A percentile compares a stretch with the other conserved stretches of the same genome.
Conservation (phyloP, 2,329 filamentous ascomycete species). For the Zasmidium citrigriseum region DNA sequence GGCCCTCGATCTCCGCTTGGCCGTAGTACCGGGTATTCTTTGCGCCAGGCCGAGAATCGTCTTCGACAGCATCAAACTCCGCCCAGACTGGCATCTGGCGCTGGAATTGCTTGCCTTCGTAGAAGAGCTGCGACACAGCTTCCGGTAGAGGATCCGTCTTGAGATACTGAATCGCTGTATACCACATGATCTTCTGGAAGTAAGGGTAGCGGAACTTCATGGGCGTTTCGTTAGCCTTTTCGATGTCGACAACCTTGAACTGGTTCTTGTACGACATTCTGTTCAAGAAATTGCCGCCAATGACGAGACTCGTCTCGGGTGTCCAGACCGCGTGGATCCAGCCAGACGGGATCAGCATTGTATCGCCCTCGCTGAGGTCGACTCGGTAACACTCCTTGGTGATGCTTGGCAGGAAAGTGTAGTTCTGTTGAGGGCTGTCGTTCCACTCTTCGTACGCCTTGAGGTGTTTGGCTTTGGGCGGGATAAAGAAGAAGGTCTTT, state of each 20-base stretch:
- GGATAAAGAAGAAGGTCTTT: conserved; percentile 73
- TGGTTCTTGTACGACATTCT: conserved; percentile 67
- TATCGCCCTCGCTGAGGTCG: conserved; percentile 66
- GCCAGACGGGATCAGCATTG: conserved; percentile 69
- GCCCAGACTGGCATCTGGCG: conserved; percentile 59
- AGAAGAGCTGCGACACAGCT: conserved; percentile 56
- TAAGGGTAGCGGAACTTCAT: conserved; percentile 67
- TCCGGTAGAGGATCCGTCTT: conserved; percentile 64
- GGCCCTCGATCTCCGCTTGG: conserved; percentile 61
- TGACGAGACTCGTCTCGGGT: conserved; percentile 67
- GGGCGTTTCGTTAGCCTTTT: conserved; percentile 67
- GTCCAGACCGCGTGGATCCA: conserved; percentile 76
- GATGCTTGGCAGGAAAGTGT: conserved; percentile 64
- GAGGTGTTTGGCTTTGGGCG: conserved; percentile 66
- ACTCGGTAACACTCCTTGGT: conserved; percentile 68
- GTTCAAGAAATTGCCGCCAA: conserved; percentile 71
- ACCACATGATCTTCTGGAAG: conserved; percentile 72
- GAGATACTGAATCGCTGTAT: conserved; percentile 64
- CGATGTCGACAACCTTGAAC: conserved; percentile 65
- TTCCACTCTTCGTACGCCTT: conserved; percentile 74
- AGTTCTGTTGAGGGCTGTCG: conserved; percentile 65
- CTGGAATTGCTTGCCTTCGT: conserved; percentile 57
- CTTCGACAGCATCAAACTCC: conserved; percentile 56
- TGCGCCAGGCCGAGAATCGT: conserved; percentile 50
- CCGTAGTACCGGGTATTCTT: conserved; percentile 62